Conservation (phyloP, 805 yeast species). For the Isabelozyma pseudorhagii region DNA sequence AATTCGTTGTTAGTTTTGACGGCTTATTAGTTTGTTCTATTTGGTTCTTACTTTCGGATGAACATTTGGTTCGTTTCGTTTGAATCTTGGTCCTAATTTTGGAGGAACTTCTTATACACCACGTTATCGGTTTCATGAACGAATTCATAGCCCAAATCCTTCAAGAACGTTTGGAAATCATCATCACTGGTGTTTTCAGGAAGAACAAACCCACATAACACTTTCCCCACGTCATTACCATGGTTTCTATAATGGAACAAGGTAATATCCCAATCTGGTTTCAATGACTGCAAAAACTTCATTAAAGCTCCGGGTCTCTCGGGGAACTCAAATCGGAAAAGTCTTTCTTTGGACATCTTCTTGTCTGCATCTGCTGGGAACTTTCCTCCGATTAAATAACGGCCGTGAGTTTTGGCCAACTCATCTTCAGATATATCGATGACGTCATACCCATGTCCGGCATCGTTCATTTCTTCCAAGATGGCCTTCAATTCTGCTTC, state of each 20-base stretch:
- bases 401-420: slow-evolving; percentile 92
- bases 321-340: slow-evolving; percentile 89
- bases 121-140: slow-evolving; percentile 80
- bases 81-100: slow-evolving; percentile 4
- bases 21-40: neutral
- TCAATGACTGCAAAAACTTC: slow-evolving; percentile 68
- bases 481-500: slow-evolving; percentile 69
- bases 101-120: slow-evolving; percentile 79
- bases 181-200: slow-evolving; percentile 63
- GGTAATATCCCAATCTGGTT: slow-evolving; percentile 85
- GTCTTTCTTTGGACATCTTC: slow-evolving; percentile 65
- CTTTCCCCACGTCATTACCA: slow-evolving; percentile 92
- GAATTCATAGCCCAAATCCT: slow-evolving; percentile 70
- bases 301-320: slow-evolving; percentile 95
- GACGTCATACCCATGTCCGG: slow-evolving; percentile 64
- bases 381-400: slow-evolving; percentile 94
- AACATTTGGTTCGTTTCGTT: neutral
- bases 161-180: slow-evolving; percentile 66
- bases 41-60: no score
- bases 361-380: slow-evolving; percentile 35
- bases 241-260: slow-evolving; percentile 96
- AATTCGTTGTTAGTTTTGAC: no score
- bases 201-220: slow-evolving; percentile 84
- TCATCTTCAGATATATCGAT: slow-evolving; percentile 88
- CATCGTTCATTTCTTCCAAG: slow-evolving; percentile 51